Conservation (phyloP, 805 yeast genomes). For the Metschnikowia bowlesiae region DNA sequence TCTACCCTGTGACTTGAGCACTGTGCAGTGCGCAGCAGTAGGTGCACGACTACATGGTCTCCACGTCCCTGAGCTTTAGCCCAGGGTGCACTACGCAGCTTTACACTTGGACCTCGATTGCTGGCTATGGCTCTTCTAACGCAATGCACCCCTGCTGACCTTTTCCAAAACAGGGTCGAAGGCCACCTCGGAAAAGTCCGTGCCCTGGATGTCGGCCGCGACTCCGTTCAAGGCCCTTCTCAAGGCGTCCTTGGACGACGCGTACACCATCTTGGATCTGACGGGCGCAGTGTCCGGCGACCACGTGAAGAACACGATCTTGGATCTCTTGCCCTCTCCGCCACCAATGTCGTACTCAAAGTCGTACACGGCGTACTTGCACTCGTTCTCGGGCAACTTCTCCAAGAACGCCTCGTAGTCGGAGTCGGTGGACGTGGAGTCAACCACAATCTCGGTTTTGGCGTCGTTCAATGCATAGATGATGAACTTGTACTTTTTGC, state of each 20-base stretch:
- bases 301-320: conserved; percentile 76
- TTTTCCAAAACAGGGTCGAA: conserved; percentile 87
- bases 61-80: too few relatives aligned
- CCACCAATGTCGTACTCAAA: conserved; percentile 88
- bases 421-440: conserved; percentile 66
- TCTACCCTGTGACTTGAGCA: too few relatives aligned
- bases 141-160: conserved; percentile 71
- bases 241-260: conserved; percentile 95
- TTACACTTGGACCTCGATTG: too few relatives aligned
- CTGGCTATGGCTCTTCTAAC: neutral
- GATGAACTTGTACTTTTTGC: conserved; percentile 81
- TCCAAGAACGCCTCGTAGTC: conserved; percentile 85
- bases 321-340: conserved; percentile 92
- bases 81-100: too few relatives aligned
- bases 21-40: too few relatives aligned
- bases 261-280: conserved; percentile 96
- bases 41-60: too few relatives aligned
- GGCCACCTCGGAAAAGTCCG: conserved; percentile 95
- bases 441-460: conserved; percentile 89
- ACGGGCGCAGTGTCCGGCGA: conserved; percentile 97
- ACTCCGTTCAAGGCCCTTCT: conserved; percentile 97
- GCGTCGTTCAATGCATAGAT: conserved; percentile 76
- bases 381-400: conserved; percentile 90
- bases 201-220: conserved; percentile 93
- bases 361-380: conserved; percentile 95